Evolutionary conservation across 768 basidiomycete species (phyloP), one percentile per base, ranked within the genome.

Genomic region (Phylloporus scabripes): DNA sequence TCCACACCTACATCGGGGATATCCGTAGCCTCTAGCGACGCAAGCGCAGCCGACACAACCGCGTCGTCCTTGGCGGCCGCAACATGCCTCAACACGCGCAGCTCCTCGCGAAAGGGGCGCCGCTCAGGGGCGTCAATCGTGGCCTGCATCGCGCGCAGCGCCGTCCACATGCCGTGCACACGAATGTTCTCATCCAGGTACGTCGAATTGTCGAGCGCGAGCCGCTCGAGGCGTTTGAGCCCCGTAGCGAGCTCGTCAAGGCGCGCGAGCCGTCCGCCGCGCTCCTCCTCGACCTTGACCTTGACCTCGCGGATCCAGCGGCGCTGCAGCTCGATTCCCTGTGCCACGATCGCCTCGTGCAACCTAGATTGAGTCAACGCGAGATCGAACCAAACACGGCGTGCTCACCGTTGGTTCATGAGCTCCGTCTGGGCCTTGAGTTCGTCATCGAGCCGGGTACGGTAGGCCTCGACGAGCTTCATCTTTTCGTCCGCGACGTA

Each of bases 271-370:
- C 96, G 87, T 11, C 93, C 93, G 14, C 92, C 92, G 38, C 96
- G 92, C 68, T 99, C 96, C 62, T 92, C 81, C 69, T 99, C 95
- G 49, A 99, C 94, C 55, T 85, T 87, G 43, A 93, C 78, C 72
- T 97, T 96, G 75, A 98, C 84, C 50, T 97, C 92, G 28, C 91
- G 83, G 36, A 99, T 88, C 94, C 95, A 98, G 46, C 91, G 80
- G 43, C 93, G 84, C 65, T 98, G 96, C 20, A 98, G 82, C 70
- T 98, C 96, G 60, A 99, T 92, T 15, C 94, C 96, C 66, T 98
- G 94, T 3, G 93, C 87, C 44, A 98, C 78, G 46, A 98, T 92
- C 65, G 95, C 93, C 65, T 95, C 91, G 65, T 86, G 89, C 50
- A 99, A 76, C 36, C 93, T 96, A 60, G 18, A 34, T n/a, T 18